Evolutionary conservation across 495 filamentous ascomycete species (phyloP).

Genomic region (Xylaria grammica): DNA sequence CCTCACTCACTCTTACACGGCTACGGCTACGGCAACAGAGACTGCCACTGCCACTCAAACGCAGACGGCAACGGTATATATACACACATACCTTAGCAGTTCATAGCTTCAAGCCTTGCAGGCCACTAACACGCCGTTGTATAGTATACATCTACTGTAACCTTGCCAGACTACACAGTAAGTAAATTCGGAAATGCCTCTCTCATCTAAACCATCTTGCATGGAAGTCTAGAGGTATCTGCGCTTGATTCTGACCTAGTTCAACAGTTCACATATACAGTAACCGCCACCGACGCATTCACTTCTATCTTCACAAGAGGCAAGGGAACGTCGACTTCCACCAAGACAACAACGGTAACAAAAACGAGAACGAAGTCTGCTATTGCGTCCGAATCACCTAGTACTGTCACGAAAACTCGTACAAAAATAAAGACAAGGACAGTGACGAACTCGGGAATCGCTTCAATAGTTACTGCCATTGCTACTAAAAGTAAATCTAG

Average conservation of each 20-base stretch:
- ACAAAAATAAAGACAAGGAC: conserved; percentile 8
- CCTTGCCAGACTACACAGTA: not conserved
- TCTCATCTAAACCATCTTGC: too few relatives aligned
- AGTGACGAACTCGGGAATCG: not conserved
- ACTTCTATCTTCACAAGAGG: not conserved
- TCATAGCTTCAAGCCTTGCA: not conserved
- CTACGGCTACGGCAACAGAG: not conserved
- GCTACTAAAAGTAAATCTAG: not conserved
- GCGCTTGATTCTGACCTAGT: not conserved
- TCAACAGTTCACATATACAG: not conserved
- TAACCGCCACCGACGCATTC: not conserved
- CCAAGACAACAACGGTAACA: not conserved
- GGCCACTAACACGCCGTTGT: not conserved
- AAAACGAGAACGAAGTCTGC: not conserved
- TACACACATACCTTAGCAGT: not conserved
- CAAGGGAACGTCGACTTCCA: not conserved
- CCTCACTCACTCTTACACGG: not conserved
- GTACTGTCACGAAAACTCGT: not conserved
- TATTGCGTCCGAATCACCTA: not conserved
- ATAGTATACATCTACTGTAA: not conserved
- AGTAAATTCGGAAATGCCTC: not conserved
- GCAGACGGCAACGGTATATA: not conserved
- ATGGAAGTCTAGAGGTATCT: too few relatives aligned
- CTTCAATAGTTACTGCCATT: not conserved
- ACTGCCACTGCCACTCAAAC: conserved; percentile 2